These are phyloP conservation scores for Aspergillus arachidicola DNA, from an alignment of 2,329 filamentous ascomycete genomes.

Conservation along the genomic window DNA sequence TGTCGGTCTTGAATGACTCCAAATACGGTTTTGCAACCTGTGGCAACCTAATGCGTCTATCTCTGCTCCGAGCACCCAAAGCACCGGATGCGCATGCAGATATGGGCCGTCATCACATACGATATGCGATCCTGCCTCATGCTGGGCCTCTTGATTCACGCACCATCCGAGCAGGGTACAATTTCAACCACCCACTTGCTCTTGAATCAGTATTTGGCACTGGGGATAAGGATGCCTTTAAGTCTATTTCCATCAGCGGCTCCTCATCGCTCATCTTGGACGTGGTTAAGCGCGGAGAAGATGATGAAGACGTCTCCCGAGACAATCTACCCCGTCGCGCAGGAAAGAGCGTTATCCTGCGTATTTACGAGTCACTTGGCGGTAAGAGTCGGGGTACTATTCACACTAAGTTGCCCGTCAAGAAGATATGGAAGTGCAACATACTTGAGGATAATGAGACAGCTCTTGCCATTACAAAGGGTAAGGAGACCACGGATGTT, in stretches of 20 bases:
- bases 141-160: constrained; percentile 68
- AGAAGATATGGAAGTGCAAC: constrained; percentile 80
- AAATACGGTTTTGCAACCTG: constrained; percentile 95
- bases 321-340: constrained; percentile 65
- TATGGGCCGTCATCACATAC: constrained; percentile 85
- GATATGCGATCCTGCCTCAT: constrained; percentile 90
- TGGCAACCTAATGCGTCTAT: constrained; percentile 87
- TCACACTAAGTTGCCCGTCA: constrained; percentile 68
- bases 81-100: constrained; percentile 92
- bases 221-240: constrained; percentile 32
- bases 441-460: constrained; percentile 84
- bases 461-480: constrained; percentile 56
- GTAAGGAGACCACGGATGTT: constrained; percentile 48
- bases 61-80: constrained; percentile 82
- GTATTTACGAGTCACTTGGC: constrained; percentile 86
- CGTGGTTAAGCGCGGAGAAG: constrained; percentile 89
- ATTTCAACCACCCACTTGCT: constrained; percentile 83
- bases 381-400: constrained; percentile 75
- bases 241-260: constrained; percentile 69
- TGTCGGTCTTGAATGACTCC: constrained; percentile 90
- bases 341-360: constrained; percentile 77
- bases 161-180: constrained; percentile 81
- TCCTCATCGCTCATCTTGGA: constrained; percentile 75
- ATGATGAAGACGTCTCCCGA: constrained; percentile 69
- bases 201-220: constrained; percentile 48